Evolutionary conservation across 495 filamentous ascomycete genomes (phyloP).

Genomic region (Pyrenopolyporus hunteri): DNA sequence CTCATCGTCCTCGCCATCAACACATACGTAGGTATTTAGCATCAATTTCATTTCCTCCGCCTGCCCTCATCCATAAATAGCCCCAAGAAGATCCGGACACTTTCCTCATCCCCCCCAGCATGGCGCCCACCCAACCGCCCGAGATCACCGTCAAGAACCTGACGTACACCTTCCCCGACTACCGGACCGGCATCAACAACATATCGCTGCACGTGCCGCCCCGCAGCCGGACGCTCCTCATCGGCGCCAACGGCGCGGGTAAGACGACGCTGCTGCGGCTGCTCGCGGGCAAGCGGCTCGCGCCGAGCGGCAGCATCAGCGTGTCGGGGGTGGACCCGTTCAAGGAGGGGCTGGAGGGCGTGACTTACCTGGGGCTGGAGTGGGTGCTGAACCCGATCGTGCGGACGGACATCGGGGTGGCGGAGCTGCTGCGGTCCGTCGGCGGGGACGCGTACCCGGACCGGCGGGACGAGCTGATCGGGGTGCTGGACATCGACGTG

Average conservation of each 20-base stretch:
- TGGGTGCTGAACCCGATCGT: constrained; percentile 99
- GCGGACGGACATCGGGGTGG: constrained; percentile 90
- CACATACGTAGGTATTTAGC: too few relatives aligned
- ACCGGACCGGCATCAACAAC: constrained; percentile 70
- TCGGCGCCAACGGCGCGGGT: constrained; percentile 96
- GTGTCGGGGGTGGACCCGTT: constrained; percentile 90
- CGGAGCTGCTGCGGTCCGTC: constrained; percentile 80
- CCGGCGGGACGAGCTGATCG: constrained; percentile 83
- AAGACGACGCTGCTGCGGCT: constrained; percentile 92
- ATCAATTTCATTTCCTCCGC: not conserved
- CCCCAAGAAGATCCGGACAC: not conserved
- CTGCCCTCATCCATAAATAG: too few relatives aligned
- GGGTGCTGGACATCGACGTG: constrained; percentile 89
- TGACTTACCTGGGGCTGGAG: constrained; percentile 95
- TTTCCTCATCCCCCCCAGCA: not conserved
- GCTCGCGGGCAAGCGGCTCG: constrained; percentile 90
- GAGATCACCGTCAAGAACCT: constrained; percentile 71
- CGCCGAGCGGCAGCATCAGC: constrained; percentile 71
- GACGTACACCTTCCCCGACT: constrained; percentile 88
- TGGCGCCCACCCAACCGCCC: constrained; percentile 35
- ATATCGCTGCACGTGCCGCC: constrained; percentile 78
- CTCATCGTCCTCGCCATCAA: not conserved
- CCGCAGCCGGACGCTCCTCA: constrained; percentile 85
- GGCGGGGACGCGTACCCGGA: constrained; percentile 83
- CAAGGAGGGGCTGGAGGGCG: constrained; percentile 82